These are phyloP conservation scores for Fusarium agapanthi DNA, from an alignment of 2,329 filamentous ascomycete species.

Conservation along the genomic window DNA sequence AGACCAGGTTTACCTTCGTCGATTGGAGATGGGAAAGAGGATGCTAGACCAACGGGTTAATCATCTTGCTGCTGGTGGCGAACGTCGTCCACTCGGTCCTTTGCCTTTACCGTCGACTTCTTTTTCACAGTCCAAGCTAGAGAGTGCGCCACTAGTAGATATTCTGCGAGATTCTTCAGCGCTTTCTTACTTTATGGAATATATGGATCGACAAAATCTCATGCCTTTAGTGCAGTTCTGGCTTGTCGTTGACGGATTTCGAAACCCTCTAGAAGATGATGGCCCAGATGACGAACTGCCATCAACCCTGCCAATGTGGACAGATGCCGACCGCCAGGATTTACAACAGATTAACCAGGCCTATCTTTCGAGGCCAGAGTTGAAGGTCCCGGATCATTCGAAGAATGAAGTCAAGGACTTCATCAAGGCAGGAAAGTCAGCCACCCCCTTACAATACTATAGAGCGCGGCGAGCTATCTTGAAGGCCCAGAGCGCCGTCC, in stretches of 20 bases:
- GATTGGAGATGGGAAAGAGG: conserved; percentile 90
- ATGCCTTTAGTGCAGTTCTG: conserved; percentile 97
- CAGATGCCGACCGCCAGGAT: conserved; percentile 84
- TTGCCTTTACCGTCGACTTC: conserved; percentile 37
- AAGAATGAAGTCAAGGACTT: conserved; percentile 79
- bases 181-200: conserved; percentile 99
- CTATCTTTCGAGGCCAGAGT: conserved; percentile 83
- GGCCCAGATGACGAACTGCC: conserved; percentile 71
- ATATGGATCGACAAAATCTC: conserved; percentile 90
- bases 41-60: conserved; percentile 90
- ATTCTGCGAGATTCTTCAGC: conserved; percentile 90
- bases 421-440: conserved; percentile 77
- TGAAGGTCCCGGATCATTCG: conserved; percentile 77
- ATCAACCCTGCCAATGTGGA: conserved; percentile 74
- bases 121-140: conserved; percentile 66
- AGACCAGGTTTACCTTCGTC: conserved; percentile 86
- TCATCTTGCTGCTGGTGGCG: conserved; percentile 76
- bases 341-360: conserved; percentile 91
- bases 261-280: conserved; percentile 88
- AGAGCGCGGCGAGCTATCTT: conserved; percentile 83
- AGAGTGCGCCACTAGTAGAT: conserved; percentile 81
- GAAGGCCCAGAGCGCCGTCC: conserved; percentile 80
- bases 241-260: conserved; percentile 96
- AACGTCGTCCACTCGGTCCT: conserved; percentile 49
- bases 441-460: conserved; percentile 83